phyloP scores from a whole-genome alignment of 164 flowering plant species.

The Annona squamosa region DNA sequence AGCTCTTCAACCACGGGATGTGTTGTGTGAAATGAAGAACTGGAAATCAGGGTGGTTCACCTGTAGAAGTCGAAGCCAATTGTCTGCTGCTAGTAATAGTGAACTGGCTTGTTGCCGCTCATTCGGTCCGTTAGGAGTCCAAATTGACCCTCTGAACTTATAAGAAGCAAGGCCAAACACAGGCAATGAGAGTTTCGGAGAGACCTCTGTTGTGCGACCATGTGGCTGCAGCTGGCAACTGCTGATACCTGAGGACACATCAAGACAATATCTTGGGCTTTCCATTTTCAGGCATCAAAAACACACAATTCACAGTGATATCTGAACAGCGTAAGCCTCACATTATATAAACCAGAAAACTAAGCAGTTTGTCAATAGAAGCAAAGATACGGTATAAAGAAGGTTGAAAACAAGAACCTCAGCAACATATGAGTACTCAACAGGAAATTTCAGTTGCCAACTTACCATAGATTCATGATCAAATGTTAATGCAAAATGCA shows the following conservation, averaged over 20 bases:
- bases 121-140: conserved; percentile 31
- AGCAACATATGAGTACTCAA: background rate
- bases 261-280: background rate
- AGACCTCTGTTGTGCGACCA: conserved; percentile 14
- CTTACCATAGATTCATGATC: too few species aligned
- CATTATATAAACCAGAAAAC: too few species aligned
- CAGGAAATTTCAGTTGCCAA: background rate
- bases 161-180: conserved; percentile 73
- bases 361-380: too few species aligned
- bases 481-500: background rate
- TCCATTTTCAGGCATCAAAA: background rate
- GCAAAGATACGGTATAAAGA: background rate
- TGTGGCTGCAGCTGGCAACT: conserved; percentile 17
- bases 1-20: conserved; percentile 27
- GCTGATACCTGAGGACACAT: conserved; percentile 16
- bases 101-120: conserved; percentile 43
- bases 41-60: conserved; percentile 57
- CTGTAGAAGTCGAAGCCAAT: conserved; percentile 43
- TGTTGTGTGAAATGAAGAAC: conserved; percentile 45
- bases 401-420: background rate
- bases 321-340: too few species aligned
- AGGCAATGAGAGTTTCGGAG: conserved; percentile 45
- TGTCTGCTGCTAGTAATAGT: conserved; percentile 48
- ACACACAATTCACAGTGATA: background rate
- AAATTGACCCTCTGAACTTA: conserved; percentile 51